Percentiles rank a stretch among this genome's conserved stretches.
phyloP scores from a whole-genome alignment of 106 monocot species.

The Dendrobium catenatum region DNA sequence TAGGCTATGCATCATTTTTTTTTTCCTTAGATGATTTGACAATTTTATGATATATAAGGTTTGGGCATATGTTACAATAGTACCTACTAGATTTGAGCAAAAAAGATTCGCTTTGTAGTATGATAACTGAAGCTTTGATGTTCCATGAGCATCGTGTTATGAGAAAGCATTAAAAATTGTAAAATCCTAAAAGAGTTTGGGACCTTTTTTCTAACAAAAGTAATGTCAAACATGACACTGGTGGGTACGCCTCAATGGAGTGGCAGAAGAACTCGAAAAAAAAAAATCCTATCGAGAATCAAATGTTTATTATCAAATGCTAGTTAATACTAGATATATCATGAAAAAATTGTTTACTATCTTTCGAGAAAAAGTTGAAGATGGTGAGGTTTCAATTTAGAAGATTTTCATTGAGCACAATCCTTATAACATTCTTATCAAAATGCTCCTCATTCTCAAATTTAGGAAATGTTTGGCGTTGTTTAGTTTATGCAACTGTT shows the following conservation, averaged over 20 bases:
- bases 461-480: too few species aligned
- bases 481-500: too few species aligned
- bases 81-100: background rate
- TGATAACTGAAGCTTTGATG: background rate
- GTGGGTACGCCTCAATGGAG: background rate
- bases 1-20: background rate
- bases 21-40: background rate
- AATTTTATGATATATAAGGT: background rate
- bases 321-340: background rate
- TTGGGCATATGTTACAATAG: background rate
- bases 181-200: background rate
- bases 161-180: background rate
- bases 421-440: too few species aligned
- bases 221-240: background rate
- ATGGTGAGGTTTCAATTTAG: too few species aligned
- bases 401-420: too few species aligned
- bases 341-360: too few species aligned
- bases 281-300: background rate
- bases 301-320: background rate
- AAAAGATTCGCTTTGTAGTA: background rate
- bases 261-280: background rate
- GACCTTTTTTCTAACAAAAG: background rate
- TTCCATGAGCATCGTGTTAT: background rate
- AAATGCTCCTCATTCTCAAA: too few species aligned
- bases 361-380: too few species aligned